These are phyloP conservation scores for Talaromyces pinophilus DNA, from an alignment of 2,329 filamentous ascomycete species.

Conservation along the genomic window DNA sequence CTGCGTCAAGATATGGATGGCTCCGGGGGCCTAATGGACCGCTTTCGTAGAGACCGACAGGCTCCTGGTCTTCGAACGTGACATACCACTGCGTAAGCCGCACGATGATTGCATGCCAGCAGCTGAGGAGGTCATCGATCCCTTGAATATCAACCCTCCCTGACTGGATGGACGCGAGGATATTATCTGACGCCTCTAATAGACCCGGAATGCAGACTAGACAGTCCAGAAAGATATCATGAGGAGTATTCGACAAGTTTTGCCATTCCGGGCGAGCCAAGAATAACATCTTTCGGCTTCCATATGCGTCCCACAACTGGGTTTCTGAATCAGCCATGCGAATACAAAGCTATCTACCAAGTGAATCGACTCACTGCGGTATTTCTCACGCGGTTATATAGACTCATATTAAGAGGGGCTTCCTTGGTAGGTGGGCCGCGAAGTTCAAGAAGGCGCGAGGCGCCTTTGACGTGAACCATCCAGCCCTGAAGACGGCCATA, in stretches of 20 bases:
- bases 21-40: slow-evolving; percentile 11
- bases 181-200: slow-evolving; percentile 7
- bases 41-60: slow-evolving; percentile 10
- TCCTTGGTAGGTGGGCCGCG: slow-evolving; percentile 18
- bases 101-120: slow-evolving; percentile 17
- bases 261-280: slow-evolving; percentile 21
- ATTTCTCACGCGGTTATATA: slow-evolving; percentile 21
- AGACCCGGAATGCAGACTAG: slow-evolving; percentile 18
- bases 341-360: not conserved
- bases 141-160: not conserved
- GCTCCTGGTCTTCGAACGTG: slow-evolving; percentile 16
- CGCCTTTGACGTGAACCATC: slow-evolving; percentile 23
- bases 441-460: slow-evolving; percentile 19
- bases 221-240: slow-evolving; percentile 20
- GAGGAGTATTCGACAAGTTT: slow-evolving; percentile 18
- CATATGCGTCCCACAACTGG: slow-evolving; percentile 23
- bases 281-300: slow-evolving; percentile 16
- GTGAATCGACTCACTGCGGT: slow-evolving; percentile 17
- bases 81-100: slow-evolving; percentile 20
- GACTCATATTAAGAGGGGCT: slow-evolving; percentile 17
- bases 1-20: slow-evolving; percentile 19
- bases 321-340: not conserved
- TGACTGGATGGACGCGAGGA: not conserved
- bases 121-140: slow-evolving; percentile 17
- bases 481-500: slow-evolving; percentile 20